Percentiles rank a stretch among this genome's conserved stretches.
Evolutionary conservation across 2,329 filamentous ascomycete species (phyloP).

Genomic region (Acephala macrosclerotiorum): DNA sequence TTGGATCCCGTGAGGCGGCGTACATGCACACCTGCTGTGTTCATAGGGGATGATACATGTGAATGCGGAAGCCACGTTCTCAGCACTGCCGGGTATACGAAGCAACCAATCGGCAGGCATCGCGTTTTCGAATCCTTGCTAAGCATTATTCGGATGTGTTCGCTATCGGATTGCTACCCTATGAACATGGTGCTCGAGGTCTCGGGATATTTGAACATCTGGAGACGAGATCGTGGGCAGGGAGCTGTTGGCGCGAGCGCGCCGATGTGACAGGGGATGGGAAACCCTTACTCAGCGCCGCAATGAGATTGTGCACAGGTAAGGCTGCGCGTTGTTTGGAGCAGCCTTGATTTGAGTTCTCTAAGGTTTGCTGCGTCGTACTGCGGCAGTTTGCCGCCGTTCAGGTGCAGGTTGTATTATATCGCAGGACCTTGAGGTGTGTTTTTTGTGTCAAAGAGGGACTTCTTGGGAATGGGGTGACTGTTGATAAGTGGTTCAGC

Average conservation of each 20-base stretch:
- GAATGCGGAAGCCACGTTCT: not conserved
- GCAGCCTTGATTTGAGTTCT: not conserved
- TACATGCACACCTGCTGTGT: too few relatives aligned
- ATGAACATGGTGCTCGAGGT: not conserved
- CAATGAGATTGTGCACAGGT: not conserved
- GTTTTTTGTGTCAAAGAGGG: too few relatives aligned
- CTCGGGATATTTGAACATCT: not conserved
- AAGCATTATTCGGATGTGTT: not conserved
- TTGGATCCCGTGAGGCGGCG: not conserved
- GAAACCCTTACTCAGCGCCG: not conserved
- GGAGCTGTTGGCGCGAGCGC: conserved; percentile 3
- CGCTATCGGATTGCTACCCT: not conserved
- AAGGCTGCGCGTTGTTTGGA: not conserved
- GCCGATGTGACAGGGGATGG: not conserved
- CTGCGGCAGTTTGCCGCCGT: conserved; percentile 7
- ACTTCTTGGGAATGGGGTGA: not conserved
- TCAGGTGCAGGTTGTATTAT: not conserved
- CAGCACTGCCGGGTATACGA: conserved; percentile 5
- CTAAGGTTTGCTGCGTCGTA: not conserved
- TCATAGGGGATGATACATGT: not conserved
- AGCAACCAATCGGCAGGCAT: not conserved
- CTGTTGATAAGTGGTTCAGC: not conserved
- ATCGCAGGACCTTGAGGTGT: not conserved
- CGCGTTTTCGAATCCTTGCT: not conserved
- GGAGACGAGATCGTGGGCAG: conserved; percentile 2